These are phyloP conservation scores for Aurantiochytrium sp. DNA, from an alignment of 108 stramenopile species.

Conservation along the genomic window DNA sequence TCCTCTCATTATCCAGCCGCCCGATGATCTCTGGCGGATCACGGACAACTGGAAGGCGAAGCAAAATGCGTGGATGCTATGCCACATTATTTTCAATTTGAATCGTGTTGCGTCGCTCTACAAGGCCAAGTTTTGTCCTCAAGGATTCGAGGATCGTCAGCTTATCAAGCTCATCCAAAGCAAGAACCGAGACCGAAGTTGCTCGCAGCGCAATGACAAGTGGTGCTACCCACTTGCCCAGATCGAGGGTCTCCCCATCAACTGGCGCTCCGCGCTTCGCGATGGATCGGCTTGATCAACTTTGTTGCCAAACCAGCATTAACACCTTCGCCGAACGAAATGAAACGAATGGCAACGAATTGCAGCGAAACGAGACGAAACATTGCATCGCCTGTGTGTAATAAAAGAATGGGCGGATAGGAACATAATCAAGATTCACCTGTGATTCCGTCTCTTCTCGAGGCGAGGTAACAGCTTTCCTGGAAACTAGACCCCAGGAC, in stretches of 20 bases:
- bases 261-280: not conserved
- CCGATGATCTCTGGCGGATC: not conserved
- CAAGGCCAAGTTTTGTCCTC: constrained; percentile 1
- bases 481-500: too few species aligned
- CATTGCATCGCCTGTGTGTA: too few species aligned
- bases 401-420: too few species aligned
- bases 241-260: not conserved
- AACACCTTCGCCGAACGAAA: too few species aligned
- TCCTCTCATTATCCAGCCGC: not conserved
- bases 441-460: too few species aligned
- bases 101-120: not conserved
- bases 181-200: not conserved
- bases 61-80: not conserved
- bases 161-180: not conserved
- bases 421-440: too few species aligned
- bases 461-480: too few species aligned
- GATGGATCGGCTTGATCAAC: not conserved
- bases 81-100: not conserved
- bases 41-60: not conserved
- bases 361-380: too few species aligned
- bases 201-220: not conserved
- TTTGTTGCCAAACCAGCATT: too few species aligned
- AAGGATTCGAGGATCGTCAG: not conserved
- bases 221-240: constrained; percentile 9
- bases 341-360: too few species aligned